Conservation (phyloP, 1,284 basidiomycete genomes). For the Apiotrichum gamsii region DNA sequence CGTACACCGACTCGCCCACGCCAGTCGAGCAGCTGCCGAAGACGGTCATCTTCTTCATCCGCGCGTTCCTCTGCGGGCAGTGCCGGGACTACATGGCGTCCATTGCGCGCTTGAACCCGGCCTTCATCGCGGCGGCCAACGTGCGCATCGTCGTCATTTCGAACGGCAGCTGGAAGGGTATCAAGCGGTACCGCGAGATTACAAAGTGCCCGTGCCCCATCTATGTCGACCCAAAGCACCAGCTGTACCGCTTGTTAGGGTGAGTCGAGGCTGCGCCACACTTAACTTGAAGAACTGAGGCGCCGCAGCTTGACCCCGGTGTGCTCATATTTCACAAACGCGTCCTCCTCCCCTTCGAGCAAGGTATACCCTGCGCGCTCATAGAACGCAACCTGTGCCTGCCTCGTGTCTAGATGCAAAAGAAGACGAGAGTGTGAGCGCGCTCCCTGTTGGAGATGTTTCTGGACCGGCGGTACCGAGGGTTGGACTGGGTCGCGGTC, state of each 20-base stretch:
- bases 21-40: no score
- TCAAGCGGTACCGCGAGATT: conserved; percentile 42
- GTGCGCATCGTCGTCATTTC: conserved; percentile 39
- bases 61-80: conserved; percentile 43
- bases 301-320: not conserved
- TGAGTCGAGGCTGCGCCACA: not conserved
- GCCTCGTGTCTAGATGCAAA: no score
- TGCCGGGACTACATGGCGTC: conserved; percentile 43
- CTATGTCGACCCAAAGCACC: conserved; percentile 28
- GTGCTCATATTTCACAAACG: no score
- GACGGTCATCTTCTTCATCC: conserved; percentile 42
- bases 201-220: conserved; percentile 43
- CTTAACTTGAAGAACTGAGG: not conserved
- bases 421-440: no score
- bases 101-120: conserved; percentile 29
- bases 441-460: no score
- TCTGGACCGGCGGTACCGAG: no score
- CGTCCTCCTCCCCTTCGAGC: no score
- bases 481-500: no score
- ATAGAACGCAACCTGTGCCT: no score
- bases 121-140: conserved; percentile 31
- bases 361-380: no score
- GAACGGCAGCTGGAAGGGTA: conserved; percentile 43
- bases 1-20: no score
- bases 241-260: not conserved